These are phyloP conservation scores for Epichloe festucae DNA, from an alignment of 2,329 filamentous ascomycete genomes.

Conservation along the genomic window DNA sequence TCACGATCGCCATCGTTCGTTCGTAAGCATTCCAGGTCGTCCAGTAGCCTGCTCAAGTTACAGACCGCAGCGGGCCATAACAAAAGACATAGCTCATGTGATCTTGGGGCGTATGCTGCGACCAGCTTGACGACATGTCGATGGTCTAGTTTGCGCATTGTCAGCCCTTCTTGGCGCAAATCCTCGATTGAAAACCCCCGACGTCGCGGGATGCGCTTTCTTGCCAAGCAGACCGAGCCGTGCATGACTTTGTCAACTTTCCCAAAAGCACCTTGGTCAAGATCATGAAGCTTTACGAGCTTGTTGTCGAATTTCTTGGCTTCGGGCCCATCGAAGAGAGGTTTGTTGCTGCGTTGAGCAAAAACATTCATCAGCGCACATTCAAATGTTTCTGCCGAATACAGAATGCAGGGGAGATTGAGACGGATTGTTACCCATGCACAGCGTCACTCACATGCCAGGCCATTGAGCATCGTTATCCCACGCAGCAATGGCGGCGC, in stretches of 20 bases:
- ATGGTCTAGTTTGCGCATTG: constrained; percentile 34
- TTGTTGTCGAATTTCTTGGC: constrained; percentile 22
- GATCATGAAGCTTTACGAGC: constrained; percentile 19
- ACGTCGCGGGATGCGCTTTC: constrained; percentile 28
- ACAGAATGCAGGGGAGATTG: not conserved
- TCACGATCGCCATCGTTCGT: constrained; percentile 25
- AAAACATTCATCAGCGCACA: not conserved
- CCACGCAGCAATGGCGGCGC: constrained; percentile 19
- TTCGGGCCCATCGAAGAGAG: constrained; percentile 17
- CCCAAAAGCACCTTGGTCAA: constrained; percentile 31
- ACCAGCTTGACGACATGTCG: constrained; percentile 34
- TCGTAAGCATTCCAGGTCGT: constrained; percentile 29
- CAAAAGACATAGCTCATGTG: constrained; percentile 29
- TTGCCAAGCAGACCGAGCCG: constrained; percentile 28
- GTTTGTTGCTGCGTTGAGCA: constrained; percentile 15
- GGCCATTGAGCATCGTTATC: constrained; percentile 21
- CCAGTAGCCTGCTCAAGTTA: constrained; percentile 28
- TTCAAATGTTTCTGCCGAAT: not conserved
- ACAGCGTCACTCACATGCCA: constrained; percentile 15
- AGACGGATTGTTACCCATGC: not conserved
- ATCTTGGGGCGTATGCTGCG: constrained; percentile 30
- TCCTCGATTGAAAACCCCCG: constrained; percentile 27
- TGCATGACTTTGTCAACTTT: constrained; percentile 30
- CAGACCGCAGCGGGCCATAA: constrained; percentile 35
- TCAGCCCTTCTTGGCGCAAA: constrained; percentile 31